A percentile compares a stretch with the other conserved stretches of the same genome.
Conservation (phyloP, 202 grass and related monocot species). For the Dendrocalamus latiflorus region DNA sequence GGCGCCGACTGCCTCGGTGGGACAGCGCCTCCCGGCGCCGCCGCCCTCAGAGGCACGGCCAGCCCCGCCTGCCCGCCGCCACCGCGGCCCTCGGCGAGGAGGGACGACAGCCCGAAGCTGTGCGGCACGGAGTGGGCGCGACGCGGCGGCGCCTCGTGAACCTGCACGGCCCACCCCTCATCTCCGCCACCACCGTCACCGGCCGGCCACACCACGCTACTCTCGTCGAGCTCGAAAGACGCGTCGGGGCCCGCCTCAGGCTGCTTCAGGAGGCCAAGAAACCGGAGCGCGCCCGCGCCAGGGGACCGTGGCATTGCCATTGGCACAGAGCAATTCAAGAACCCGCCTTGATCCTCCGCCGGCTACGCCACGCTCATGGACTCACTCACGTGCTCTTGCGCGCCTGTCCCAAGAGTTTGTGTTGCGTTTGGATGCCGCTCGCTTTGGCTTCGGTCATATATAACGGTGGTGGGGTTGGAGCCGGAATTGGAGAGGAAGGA, state of each 20-base stretch:
- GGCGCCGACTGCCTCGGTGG: conserved; percentile 55
- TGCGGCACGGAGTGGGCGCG: conserved; percentile 26
- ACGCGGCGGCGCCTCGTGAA: neutral
- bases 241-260: conserved; percentile 12
- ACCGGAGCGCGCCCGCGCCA: conserved; percentile 33
- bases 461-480: neutral
- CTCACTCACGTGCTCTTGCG: neutral
- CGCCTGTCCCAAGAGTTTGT: neutral
- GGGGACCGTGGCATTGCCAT: conserved; percentile 35
- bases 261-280: conserved; percentile 69
- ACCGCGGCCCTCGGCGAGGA: conserved; percentile 24
- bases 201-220: conserved; percentile 66
- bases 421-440: conserved; percentile 18
- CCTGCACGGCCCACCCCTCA: neutral
- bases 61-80: neutral
- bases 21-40: neutral
- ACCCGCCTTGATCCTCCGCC: neutral
- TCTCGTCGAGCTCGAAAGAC: conserved; percentile 72
- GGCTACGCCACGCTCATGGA: neutral
- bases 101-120: conserved; percentile 55
- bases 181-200: neutral
- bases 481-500: neutral
- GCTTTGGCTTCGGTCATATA: conserved; percentile 20
- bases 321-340: neutral
- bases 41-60: conserved; percentile 27